These are phyloP conservation scores for Aspergillus incahuasiensis DNA, from an alignment of 495 filamentous ascomycete species.

Conservation along the genomic window DNA sequence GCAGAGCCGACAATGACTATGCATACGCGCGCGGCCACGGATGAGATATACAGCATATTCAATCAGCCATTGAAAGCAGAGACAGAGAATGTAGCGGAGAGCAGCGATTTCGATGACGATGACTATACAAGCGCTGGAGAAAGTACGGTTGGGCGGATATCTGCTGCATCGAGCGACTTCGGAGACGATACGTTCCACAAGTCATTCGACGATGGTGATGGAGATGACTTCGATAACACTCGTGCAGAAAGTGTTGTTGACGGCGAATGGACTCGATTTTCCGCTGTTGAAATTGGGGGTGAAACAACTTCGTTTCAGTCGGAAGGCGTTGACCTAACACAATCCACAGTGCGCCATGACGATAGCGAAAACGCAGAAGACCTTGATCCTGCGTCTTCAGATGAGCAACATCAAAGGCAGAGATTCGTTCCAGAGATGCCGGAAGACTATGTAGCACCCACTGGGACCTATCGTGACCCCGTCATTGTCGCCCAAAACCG, in stretches of 20 bases:
- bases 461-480: constrained; percentile 70
- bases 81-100: constrained; percentile 39
- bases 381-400: constrained; percentile 13
- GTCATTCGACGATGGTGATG: constrained; percentile 39
- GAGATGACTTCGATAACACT: constrained; percentile 44
- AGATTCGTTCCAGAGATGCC: constrained; percentile 67
- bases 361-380: constrained; percentile 27
- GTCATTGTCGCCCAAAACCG: constrained; percentile 74
- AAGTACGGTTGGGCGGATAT: constrained; percentile 70
- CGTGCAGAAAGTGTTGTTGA: constrained; percentile 53
- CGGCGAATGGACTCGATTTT: constrained; percentile 84
- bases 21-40: constrained; percentile 88
- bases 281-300: constrained; percentile 65
- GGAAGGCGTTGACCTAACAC: constrained; percentile 25
- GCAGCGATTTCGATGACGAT: constrained; percentile 61
- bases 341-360: constrained; percentile 24
- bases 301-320: constrained; percentile 23
- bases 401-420: constrained; percentile 34
- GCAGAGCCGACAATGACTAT: constrained; percentile 93
- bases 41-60: constrained; percentile 96
- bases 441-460: constrained; percentile 76
- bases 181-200: constrained; percentile 53
- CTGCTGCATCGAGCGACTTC: constrained; percentile 57
- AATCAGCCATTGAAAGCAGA: constrained; percentile 75
- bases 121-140: constrained; percentile 80